Percentiles rank a stretch among this genome's conserved stretches.
Conservation (phyloP, 305 asterid genomes). For the Solanum chacoense region DNA sequence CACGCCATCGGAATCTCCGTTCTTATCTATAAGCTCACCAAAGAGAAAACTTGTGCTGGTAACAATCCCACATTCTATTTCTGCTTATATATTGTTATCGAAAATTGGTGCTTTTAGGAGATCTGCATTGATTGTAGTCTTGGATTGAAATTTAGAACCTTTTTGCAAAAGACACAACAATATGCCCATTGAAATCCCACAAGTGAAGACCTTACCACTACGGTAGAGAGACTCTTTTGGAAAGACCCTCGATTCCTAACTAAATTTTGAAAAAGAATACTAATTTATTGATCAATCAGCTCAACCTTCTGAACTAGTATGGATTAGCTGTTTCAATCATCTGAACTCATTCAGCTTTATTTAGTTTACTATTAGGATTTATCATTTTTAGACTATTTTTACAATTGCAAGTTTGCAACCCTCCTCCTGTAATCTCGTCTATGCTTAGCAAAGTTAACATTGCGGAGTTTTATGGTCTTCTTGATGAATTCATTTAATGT, state of each 20-base stretch:
- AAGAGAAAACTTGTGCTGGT: slow-evolving; percentile 90
- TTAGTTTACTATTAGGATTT: neutral
- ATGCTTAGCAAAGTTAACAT: neutral
- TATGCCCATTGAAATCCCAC: neutral
- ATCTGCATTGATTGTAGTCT: neutral
- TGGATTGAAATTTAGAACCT: neutral
- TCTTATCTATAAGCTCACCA: slow-evolving; percentile 63
- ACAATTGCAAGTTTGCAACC: neutral
- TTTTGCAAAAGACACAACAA: neutral
- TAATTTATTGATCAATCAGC: neutral
- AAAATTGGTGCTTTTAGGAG: neutral
- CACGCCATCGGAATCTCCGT: slow-evolving; percentile 74
- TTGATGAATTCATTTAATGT: neutral
- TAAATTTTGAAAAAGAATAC: neutral
- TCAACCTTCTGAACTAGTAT: neutral
- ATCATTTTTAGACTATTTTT: neutral
- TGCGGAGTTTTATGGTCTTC: neutral
- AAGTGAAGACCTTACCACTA: neutral
- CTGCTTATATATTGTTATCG: neutral
- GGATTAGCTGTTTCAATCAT: neutral
- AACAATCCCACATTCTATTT: neutral
- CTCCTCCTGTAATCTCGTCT: neutral
- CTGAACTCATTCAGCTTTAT: neutral
- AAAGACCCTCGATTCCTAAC: neutral
- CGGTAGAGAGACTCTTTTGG: neutral